These are phyloP conservation scores for Candida sanyiensis DNA, from an alignment of 805 yeast genomes.

Conservation along the genomic window DNA sequence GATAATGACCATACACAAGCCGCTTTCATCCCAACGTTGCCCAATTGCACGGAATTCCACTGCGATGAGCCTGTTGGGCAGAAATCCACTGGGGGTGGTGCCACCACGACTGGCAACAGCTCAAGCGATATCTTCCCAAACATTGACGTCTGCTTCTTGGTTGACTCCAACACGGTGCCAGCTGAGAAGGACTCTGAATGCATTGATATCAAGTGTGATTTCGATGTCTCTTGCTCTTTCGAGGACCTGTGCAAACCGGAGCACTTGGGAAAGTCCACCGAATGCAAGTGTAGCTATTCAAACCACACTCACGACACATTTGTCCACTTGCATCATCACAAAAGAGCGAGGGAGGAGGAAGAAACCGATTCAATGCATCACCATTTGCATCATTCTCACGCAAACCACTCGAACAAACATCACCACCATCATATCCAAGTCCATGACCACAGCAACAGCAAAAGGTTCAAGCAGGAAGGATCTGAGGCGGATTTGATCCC, in stretches of 20 bases:
- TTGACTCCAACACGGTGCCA: too few species aligned
- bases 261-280: conserved; percentile 14
- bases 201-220: conserved; percentile 25
- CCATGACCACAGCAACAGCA: conserved; percentile 29
- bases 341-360: conserved; percentile 16
- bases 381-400: conserved; percentile 21
- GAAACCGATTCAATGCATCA: conserved; percentile 16
- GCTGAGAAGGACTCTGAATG: conserved; percentile 13
- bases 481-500: conserved; percentile 11
- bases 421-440: conserved; percentile 35
- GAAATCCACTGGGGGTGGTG: not conserved
- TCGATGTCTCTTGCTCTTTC: conserved; percentile 25
- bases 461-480: conserved; percentile 9
- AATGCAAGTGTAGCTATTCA: conserved; percentile 1
- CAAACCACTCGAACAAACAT: conserved; percentile 27
- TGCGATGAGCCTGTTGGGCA: conserved; percentile 5
- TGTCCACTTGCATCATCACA: conserved; percentile 7
- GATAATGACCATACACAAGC: conserved; percentile 27
- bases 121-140: not conserved
- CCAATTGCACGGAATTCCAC: conserved; percentile 12
- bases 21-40: conserved; percentile 11
- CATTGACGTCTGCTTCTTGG: conserved; percentile 7
- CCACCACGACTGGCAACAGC: not conserved
- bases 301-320: not conserved
- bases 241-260: conserved; percentile 30